phyloP scores from a whole-genome alignment of 2,329 filamentous ascomycete species.

The Calonectria fujianensis region DNA sequence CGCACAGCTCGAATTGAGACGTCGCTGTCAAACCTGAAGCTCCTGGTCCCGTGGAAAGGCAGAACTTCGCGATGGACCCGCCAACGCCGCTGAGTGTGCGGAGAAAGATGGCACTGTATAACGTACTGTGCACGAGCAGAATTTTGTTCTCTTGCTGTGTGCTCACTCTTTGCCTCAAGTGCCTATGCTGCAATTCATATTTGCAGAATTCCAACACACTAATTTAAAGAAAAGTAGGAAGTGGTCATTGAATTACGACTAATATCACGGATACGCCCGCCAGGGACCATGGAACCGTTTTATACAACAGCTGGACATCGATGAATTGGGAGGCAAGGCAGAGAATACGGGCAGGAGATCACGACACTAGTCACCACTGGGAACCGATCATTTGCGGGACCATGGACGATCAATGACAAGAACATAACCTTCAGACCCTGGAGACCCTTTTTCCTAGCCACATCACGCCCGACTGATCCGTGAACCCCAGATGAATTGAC shows the following conservation, averaged over 20 bases:
- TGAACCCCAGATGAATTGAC: conserved; percentile 58
- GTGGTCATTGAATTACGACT: conserved; percentile 26
- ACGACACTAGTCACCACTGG: conserved; percentile 44
- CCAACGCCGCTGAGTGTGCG: conserved; percentile 48
- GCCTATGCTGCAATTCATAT: not conserved
- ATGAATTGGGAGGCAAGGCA: conserved; percentile 19
- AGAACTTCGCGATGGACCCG: conserved; percentile 45
- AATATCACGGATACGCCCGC: not conserved
- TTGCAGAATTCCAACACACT: no score
- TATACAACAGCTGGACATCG: not conserved
- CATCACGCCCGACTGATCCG: conserved; percentile 56
- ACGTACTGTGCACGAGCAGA: conserved; percentile 14
- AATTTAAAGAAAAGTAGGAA: not conserved
- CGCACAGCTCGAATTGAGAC: conserved; percentile 6
- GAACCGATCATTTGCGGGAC: conserved; percentile 50
- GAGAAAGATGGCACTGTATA: conserved; percentile 40
- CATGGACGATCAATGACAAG: conserved; percentile 54
- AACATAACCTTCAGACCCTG: conserved; percentile 58
- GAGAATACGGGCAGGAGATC: conserved; percentile 1
- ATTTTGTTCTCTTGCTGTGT: not conserved
- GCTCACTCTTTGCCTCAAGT: not conserved
- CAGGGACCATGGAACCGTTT: not conserved
- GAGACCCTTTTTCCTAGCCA: conserved; percentile 54
- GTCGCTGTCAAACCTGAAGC: conserved; percentile 32
- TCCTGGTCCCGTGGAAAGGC: conserved; percentile 23